Conservation (phyloP, 768 basidiomycete species). For the Amanita jacksonii region DNA sequence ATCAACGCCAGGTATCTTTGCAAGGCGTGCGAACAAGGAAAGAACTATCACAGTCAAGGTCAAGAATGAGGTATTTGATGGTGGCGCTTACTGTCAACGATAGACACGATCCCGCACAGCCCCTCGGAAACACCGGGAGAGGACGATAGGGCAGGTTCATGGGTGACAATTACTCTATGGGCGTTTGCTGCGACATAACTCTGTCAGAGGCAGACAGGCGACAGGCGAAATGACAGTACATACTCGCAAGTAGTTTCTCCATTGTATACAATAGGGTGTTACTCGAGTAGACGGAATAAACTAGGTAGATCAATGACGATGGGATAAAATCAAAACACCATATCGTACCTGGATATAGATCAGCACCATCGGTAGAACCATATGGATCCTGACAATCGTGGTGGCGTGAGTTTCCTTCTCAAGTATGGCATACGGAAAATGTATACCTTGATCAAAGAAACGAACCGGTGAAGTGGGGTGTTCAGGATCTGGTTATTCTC, state of each 20-base stretch:
- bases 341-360: slow-evolving; percentile 61
- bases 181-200: slow-evolving; percentile 47
- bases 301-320: slow-evolving; percentile 23
- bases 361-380: slow-evolving; percentile 71
- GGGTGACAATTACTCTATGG: slow-evolving; percentile 71
- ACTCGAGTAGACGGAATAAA: slow-evolving; percentile 64
- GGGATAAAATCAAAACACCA: background rate
- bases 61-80: background rate
- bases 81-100: slow-evolving; percentile 59
- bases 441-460: slow-evolving; percentile 61
- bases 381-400: slow-evolving; percentile 41
- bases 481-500: slow-evolving; percentile 71
- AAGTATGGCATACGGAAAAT: background rate
- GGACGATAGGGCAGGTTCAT: slow-evolving; percentile 41
- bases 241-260: slow-evolving; percentile 77
- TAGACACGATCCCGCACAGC: slow-evolving; percentile 66
- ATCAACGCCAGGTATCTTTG: slow-evolving; percentile 65
- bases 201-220: background rate
- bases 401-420: background rate
- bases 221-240: slow-evolving; percentile 21
- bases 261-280: slow-evolving; percentile 62
- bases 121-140: slow-evolving; percentile 36
- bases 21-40: slow-evolving; percentile 68
- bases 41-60: slow-evolving; percentile 41
- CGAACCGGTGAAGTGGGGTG: slow-evolving; percentile 59